Conservation (phyloP, 2,329 filamentous ascomycete species). For the Cytospora piceae region DNA sequence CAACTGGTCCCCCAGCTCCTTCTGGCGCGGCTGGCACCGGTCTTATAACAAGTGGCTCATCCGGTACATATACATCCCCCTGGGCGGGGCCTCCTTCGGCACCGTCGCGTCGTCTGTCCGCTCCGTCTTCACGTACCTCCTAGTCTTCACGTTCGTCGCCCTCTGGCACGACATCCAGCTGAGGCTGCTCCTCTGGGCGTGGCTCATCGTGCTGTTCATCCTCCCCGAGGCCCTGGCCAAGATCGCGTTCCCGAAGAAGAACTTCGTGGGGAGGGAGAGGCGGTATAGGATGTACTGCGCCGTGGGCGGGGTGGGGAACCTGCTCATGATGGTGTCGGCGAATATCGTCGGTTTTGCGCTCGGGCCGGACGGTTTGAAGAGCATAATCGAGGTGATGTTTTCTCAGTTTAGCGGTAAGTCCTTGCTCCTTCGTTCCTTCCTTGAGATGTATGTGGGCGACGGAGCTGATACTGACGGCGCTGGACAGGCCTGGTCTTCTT, state of each 20-base stretch:
- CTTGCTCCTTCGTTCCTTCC: slow-evolving; percentile 4
- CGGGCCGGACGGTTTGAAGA: slow-evolving; percentile 83
- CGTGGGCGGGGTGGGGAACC: slow-evolving; percentile 78
- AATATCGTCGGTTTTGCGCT: slow-evolving; percentile 96
- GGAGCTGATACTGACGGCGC: not conserved
- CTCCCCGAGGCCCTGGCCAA: slow-evolving; percentile 79
- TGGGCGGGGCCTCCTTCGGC: slow-evolving; percentile 70
- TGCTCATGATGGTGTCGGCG: slow-evolving; percentile 93
- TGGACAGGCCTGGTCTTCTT: slow-evolving; percentile 71
- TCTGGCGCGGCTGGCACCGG: slow-evolving; percentile 97
- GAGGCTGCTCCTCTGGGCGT: slow-evolving; percentile 90
- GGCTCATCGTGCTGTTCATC: slow-evolving; percentile 94
- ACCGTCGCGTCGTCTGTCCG: slow-evolving; percentile 52
- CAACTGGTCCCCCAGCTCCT: slow-evolving; percentile 87
- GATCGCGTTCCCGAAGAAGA: slow-evolving; percentile 71
- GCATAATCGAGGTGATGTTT: slow-evolving; percentile 74
- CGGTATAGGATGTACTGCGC: slow-evolving; percentile 81
- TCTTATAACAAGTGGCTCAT: slow-evolving; percentile 94
- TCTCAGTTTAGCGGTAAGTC: slow-evolving; percentile 69
- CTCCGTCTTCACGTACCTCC: slow-evolving; percentile 74
- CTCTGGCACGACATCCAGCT: slow-evolving; percentile 98
- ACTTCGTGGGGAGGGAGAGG: slow-evolving; percentile 71
- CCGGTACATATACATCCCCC: slow-evolving; percentile 89
- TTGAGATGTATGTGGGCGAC: not conserved
- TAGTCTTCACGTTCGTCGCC: slow-evolving; percentile 95